Base-by-base conservation (phyloP, 441 rosid genomes). In the Aleurites moluccanus region DNA sequence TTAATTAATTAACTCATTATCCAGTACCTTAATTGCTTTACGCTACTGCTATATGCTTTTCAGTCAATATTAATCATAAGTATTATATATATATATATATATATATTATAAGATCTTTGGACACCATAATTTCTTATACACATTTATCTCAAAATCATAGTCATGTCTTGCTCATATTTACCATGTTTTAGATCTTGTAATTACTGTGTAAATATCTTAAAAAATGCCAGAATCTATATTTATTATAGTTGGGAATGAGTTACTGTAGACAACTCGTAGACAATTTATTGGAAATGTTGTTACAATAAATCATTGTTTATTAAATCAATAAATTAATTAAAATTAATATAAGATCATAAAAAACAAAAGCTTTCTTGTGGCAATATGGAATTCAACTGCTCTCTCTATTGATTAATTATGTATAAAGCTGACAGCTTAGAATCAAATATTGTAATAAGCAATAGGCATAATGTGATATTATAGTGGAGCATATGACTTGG, bases 381-480 rank as follows among this genome's bases (percentile, higher is more conserved):
- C 42, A 73, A 63, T 61, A 76, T 52, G 74, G 62, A 78, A 66
- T 60, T 74, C 78, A 76, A 76, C 77, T 44, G 75, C 75, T 72
- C 75, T 73, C 49, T 30, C n/a, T n/a, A n/a, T 28, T 60, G 64
- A 60, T 71, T 73, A 42, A 75, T 77, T 68, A 73, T 75, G 10
- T 30, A 21, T 42, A 68, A 82, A 80, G 69, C 60, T 73, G 80
- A 82, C 81, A 73, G 74, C 77, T 79, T 68, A 44, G 59, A 73
- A 65, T 73, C 76, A 64, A 72, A 64, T 67, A 61, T 21, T 76
- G 45, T 52, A 21, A 60, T 15, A 35, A 38, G 67, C 66, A 40
- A 9, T 55, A 57, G 38, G 13, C 30, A 70, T 72, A 56, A 77
- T 65, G 74, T 59, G 15, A 64, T 77, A 64, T 74, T 18, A 56